Percentiles rank a stretch among this genome's conserved stretches.
Conservation (phyloP, 306 rosid species). For the Spatholobus suberectus region DNA sequence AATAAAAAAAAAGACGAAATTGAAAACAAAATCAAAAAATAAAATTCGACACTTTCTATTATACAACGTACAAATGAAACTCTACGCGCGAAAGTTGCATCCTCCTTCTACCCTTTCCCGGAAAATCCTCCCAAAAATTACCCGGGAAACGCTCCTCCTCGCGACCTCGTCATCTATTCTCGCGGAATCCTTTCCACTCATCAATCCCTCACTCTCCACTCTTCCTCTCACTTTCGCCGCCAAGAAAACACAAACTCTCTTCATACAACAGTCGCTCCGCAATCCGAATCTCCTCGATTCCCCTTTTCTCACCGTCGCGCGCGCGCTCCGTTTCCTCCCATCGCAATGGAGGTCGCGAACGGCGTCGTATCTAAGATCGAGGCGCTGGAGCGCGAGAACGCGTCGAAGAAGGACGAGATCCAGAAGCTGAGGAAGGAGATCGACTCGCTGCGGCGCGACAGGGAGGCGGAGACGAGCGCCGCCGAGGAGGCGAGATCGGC, state of each 20-base stretch:
- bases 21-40: too few relatives aligned
- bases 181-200: not conserved
- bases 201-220: not conserved
- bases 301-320: not conserved
- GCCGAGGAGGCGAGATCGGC: conserved; percentile 49
- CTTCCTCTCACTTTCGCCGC: not conserved
- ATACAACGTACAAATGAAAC: too few relatives aligned
- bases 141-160: not conserved
- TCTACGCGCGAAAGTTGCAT: not conserved
- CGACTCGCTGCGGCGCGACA: conserved; percentile 39
- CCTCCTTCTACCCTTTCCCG: not conserved
- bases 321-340: too few relatives aligned
- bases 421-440: conserved; percentile 50
- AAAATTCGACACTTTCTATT: too few relatives aligned
- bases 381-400: conserved; percentile 59
- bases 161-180: not conserved
- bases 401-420: conserved; percentile 45
- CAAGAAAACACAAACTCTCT: too few relatives aligned
- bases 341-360: conserved; percentile 50
- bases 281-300: not conserved
- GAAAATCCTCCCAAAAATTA: conserved; percentile 9
- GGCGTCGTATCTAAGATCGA: conserved; percentile 43
- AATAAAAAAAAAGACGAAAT: too few relatives aligned
- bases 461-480: conserved; percentile 52
- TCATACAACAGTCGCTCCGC: too few relatives aligned